Base-by-base conservation (phyloP, 2,329 filamentous ascomycete genomes). In the Aspergillus caelatus region DNA sequence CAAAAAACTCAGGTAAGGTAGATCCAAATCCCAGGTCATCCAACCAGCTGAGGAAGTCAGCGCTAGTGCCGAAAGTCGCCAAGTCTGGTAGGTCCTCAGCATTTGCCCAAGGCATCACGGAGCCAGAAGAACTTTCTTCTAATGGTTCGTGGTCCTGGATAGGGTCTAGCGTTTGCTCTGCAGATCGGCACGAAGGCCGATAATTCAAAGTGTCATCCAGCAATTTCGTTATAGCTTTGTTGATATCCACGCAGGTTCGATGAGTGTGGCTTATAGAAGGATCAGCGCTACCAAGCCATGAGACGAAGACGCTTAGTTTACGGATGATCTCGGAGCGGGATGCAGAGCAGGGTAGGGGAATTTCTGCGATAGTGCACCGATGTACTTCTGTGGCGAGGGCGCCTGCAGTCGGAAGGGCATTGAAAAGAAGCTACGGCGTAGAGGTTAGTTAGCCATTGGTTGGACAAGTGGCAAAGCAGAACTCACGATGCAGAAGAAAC, bases 311-410 rank as follows among this genome's bases (percentile, higher is more conserved):
- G 48, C 65, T 69, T 11, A 72, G 63, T 45, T 68, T 66, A 21
- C 70, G 70, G 58, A 72, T 72, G 16, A 72, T 65, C 57, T 69
- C 65, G 8, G 70, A 66, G 34, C 70, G 68, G 23, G 71, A 64
- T 21, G 66, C 52, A 12, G 67, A 62, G 11, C 63, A 67, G 30
- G 68, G 58, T 4, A 70, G 52, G n/a, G 68, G 65, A 16, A 43
- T 60, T 19, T 65, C 66, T 36, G 61, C 63, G 30, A 70, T 48
- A 14, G 70, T 71, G 43, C 65, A 66, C 58, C 67, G 62, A 56
- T 68, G 68, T 16, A 72, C 57, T 58, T 72, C 70, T 11, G 62
- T 67, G 45, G 65, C 69, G 19, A 72, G 58, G 11, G 69, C 63
- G 19, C 68, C 68, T 19, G 69, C 66, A 6, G 64, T 64, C 19